Percentiles rank a stretch among this genome's conserved stretches.
Evolutionary conservation across 1,284 basidiomycete species (phyloP).

Genomic region (Exsudoporus floridanus): DNA sequence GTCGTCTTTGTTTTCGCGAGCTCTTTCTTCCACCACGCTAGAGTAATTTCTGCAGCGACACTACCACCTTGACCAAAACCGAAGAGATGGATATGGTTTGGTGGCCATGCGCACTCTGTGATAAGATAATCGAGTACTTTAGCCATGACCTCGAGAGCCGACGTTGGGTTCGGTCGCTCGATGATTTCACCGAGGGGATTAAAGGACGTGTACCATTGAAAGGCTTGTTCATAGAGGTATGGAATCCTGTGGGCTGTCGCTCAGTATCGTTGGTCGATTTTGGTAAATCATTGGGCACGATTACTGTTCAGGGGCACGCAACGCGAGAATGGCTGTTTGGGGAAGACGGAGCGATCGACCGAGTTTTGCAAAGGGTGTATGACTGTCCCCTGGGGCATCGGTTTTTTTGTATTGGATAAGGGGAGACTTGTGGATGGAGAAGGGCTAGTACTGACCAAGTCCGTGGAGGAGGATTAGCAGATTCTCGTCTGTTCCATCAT

Average conservation of each 20-base stretch:
- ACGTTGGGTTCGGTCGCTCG: constrained; percentile 67
- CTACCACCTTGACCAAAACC: constrained; percentile 90
- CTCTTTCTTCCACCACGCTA: constrained; percentile 35
- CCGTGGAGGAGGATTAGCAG: constrained; percentile 85
- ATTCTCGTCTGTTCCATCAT: constrained; percentile 85
- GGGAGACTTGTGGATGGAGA: not conserved
- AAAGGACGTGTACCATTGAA: constrained; percentile 89
- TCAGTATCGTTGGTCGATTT: constrained; percentile 16
- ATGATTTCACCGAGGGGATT: constrained; percentile 75
- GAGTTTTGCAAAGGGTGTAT: constrained; percentile 72
- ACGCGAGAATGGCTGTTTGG: constrained; percentile 79
- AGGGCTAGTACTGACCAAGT: constrained; percentile 59
- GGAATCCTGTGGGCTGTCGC: constrained; percentile 56
- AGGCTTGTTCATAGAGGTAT: constrained; percentile 76
- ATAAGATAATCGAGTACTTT: constrained; percentile 59
- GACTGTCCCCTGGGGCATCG: constrained; percentile 69
- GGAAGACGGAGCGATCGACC: constrained; percentile 77
- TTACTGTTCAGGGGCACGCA: constrained; percentile 72
- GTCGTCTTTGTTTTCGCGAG: constrained; percentile 9
- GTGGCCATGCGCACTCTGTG: constrained; percentile 62
- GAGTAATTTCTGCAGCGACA: constrained; percentile 71
- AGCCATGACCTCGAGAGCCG: constrained; percentile 57
- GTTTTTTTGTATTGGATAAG: not conserved
- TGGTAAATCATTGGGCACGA: not conserved
- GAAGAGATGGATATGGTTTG: constrained; percentile 75